Base-by-base conservation (phyloP, 2,329 filamentous ascomycete genomes). In the Claviceps monticola region DNA sequence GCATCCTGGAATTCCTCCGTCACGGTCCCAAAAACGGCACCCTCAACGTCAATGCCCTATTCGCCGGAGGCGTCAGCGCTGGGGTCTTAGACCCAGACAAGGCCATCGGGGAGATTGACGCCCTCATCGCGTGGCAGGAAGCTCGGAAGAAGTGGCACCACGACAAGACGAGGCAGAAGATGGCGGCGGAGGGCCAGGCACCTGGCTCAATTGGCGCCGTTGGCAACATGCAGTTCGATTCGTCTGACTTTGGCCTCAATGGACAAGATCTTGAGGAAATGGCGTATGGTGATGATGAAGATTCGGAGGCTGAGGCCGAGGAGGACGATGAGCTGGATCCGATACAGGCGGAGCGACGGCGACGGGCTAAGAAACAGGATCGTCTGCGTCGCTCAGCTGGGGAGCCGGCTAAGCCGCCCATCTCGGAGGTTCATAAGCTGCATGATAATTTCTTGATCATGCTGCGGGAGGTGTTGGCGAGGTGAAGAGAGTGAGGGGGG, bases 161-260 rank as follows among this genome's bases (percentile, higher is more conserved):
- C 55, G 88, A 95, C 69, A 98, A 98, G 75, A 98, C 93, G 8
- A 75, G 90, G 51, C 93, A 97, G 71, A 98, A 98, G 76, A 97
- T 98, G 93, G 93, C 93, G 0, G 89, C 88, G 2, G 89, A 91
- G 61, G 74, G 74, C 5, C 71, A 73, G 39, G 64, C 65, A 9
- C 72, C 70, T 49, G 67, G 69, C 17, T 73, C 74, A 26, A 67
- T 76, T 52, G 67, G 71, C 50, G 74, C 76, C 6, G 78, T 76
- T 8, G 80, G 73, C 23, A 34, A 34, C 29, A 72, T 74, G 57
- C 71, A 66, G 14, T 94, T 97, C 70, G 82, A 78, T 61, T 83
- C 84, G 21, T 80, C 79, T 48, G 93, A 98, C 68, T 98, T 98
- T 70, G 93, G 93, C 0, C 72, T 98, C 19, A 82, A 96, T 63